A percentile compares a stretch with the other conserved stretches of the same genome.
phyloP scores from a whole-genome alignment of 768 basidiomycete genomes.

The Tricholoma matsutake region DNA sequence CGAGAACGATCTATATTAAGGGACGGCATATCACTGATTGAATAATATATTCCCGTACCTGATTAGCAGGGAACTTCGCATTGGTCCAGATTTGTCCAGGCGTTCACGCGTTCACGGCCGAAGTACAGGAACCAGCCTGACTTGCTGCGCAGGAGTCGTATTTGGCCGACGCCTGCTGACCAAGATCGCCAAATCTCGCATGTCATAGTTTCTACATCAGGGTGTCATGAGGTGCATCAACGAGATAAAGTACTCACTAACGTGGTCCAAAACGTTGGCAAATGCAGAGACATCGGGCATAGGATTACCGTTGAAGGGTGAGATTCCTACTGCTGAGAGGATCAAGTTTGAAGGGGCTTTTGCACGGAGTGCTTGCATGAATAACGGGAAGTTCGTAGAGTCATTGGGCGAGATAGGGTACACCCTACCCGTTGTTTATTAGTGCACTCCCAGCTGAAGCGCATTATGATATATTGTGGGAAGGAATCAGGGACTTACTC shows the following conservation, averaged over 20 bases:
- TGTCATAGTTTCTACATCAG: slow-evolving; percentile 52
- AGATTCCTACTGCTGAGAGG: slow-evolving; percentile 44
- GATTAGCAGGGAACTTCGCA: slow-evolving; percentile 68
- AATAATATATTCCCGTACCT: slow-evolving; percentile 21
- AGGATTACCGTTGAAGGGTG: slow-evolving; percentile 50
- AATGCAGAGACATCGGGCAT: slow-evolving; percentile 69
- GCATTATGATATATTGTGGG: background rate
- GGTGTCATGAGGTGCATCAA: background rate
- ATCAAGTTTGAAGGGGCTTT: slow-evolving; percentile 51
- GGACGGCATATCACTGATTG: background rate
- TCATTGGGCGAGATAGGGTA: slow-evolving; percentile 63
- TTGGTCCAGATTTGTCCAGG: no score
- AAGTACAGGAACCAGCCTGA: slow-evolving; percentile 69
- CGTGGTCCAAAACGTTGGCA: slow-evolving; percentile 55
- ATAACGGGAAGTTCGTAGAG: slow-evolving; percentile 70
- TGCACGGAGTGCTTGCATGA: slow-evolving; percentile 66
- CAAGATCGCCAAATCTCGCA: slow-evolving; percentile 56
- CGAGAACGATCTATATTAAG: slow-evolving; percentile 62
- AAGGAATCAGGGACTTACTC: slow-evolving; percentile 31
- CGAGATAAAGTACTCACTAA: slow-evolving; percentile 26
- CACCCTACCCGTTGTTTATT: slow-evolving; percentile 62
- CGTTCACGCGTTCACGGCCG: slow-evolving; percentile 62
- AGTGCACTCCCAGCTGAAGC: slow-evolving; percentile 79
- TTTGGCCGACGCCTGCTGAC: slow-evolving; percentile 68
- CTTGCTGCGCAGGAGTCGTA: slow-evolving; percentile 67